Conservation (phyloP, 108 stramenopile species). For the Cyclotella choctawhatcheeana region DNA sequence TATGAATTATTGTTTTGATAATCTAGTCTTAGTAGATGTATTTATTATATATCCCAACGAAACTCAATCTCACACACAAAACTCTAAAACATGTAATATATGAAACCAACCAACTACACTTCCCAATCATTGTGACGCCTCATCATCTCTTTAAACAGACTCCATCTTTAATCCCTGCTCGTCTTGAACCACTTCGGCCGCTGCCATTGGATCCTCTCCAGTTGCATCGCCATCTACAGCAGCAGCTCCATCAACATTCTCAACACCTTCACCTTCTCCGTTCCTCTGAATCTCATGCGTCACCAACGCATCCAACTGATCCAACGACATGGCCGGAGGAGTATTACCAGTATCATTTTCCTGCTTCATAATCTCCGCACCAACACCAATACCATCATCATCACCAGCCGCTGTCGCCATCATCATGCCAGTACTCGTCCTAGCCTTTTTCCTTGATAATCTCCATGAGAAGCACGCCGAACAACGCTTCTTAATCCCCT, state of each 20-base stretch:
- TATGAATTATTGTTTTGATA: too few relatives aligned
- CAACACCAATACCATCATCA: too few relatives aligned
- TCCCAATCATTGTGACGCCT: too few relatives aligned
- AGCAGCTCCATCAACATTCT: neutral
- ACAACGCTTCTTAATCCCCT: slow-evolving; percentile 31
- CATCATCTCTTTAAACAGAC: too few relatives aligned
- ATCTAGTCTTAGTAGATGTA: too few relatives aligned
- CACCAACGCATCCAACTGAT: slow-evolving; percentile 17
- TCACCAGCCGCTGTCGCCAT: neutral
- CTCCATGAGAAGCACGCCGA: slow-evolving; percentile 38
- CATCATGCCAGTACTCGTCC: neutral
- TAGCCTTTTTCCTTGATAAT: slow-evolving; percentile 6
- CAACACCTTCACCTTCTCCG: neutral
- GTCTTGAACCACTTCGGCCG: neutral
- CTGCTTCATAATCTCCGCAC: too few relatives aligned
- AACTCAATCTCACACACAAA: too few relatives aligned
- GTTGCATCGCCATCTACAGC: neutral
- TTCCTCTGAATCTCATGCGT: neutral
- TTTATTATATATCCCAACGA: too few relatives aligned
- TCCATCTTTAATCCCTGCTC: neutral
- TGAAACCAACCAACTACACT: too few relatives aligned
- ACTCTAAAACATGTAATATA: too few relatives aligned
- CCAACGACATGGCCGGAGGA: neutral
- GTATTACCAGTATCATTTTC: too few relatives aligned
- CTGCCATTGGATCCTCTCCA: neutral